Evolutionary conservation across 306 rosid species (phyloP), one percentile per base, ranked within the genome.

Genomic region (Citrullus colocynthis): DNA sequence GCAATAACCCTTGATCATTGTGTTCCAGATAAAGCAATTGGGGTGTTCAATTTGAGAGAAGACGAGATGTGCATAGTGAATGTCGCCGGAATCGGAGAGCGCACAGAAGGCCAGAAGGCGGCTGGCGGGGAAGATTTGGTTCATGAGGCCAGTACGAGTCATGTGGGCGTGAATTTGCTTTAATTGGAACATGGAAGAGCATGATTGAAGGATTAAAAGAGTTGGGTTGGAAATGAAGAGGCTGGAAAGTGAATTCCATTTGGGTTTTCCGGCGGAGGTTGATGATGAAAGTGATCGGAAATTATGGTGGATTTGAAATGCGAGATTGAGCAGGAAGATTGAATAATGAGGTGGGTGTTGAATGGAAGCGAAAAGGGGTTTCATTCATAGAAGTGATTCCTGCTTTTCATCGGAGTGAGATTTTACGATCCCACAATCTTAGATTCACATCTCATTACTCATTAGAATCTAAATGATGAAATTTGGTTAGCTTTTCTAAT

Each of bases 1-100:
- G 15, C 54, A 62, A 17, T 85, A 86, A 44, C 89, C 97, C 79
- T 93, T 84, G 17, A 90, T 88, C 94, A 93, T 90, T 20, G 93
- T 88, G 84, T 93, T 90, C 96, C 97, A 90, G 82, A 90, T 87
- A 55, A 78, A 93, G 44, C 93, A 88, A 39, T 93, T 93, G 85
- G 94, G 93, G 0, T 76, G 49, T n/a, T 83, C 80, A 17, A 91
- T 57, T 3, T 65, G 84, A 7, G 75, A 14, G 73, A 91, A 93
- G 42, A 91, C 49, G 24, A 61, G 8, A 62, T 15, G 86, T 6
- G 93, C 90, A 37, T 93, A 74, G 51, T 39, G 81, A 74, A 93
- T 72, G 80, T 89, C 88, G 3, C 93, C 95, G 54, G 81, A 54
- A 45, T 85, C 85, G 58, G 96, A 83, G 7, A 93, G 86, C 24